Conservation (phyloP, 129 eudicot species). For the sunflower (Helianthus annuus) region DNA sequence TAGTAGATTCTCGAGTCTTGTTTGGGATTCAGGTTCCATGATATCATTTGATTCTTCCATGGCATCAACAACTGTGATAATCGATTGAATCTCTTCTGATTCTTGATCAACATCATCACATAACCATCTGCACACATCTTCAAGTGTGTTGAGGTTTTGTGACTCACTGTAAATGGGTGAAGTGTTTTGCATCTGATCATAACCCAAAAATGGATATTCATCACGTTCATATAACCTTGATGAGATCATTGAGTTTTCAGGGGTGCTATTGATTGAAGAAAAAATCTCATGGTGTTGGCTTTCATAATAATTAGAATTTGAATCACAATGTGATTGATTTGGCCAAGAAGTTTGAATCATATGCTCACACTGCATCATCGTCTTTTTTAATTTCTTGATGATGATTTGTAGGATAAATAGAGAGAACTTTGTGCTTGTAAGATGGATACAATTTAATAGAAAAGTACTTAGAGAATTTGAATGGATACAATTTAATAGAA, state of each 20-base stretch:
- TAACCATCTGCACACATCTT: constrained; percentile 44
- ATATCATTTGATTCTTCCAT: constrained; percentile 27
- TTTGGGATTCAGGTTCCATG: constrained; percentile 44
- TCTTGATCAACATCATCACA: constrained; percentile 40
- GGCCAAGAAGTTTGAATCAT: constrained; percentile 51
- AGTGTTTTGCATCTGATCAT: constrained; percentile 33
- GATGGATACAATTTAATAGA: constrained; percentile 12
- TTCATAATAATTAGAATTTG: constrained; percentile 35
- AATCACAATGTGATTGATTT: constrained; percentile 23
- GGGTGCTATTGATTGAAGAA: constrained; percentile 1
- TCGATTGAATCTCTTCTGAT: constrained; percentile 19
- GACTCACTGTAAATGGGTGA: constrained; percentile 19
- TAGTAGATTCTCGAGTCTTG: constrained; percentile 41
- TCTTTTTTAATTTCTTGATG: constrained; percentile 10
- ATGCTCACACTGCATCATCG: constrained; percentile 51
- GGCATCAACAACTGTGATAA: constrained; percentile 4
- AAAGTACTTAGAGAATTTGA: too few relatives aligned
- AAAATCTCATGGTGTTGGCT: constrained; percentile 28
- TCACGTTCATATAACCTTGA: constrained; percentile 33
- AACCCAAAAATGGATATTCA: constrained; percentile 32
- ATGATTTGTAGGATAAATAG: constrained; percentile 12
- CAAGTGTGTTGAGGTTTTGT: constrained; percentile 30
- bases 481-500: constrained; percentile 16
- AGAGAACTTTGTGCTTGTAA: constrained; percentile 20
- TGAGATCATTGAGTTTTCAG: constrained; percentile 42